Conservation (phyloP, 257 asterid species). For the Solanum chiquidenum region DNA sequence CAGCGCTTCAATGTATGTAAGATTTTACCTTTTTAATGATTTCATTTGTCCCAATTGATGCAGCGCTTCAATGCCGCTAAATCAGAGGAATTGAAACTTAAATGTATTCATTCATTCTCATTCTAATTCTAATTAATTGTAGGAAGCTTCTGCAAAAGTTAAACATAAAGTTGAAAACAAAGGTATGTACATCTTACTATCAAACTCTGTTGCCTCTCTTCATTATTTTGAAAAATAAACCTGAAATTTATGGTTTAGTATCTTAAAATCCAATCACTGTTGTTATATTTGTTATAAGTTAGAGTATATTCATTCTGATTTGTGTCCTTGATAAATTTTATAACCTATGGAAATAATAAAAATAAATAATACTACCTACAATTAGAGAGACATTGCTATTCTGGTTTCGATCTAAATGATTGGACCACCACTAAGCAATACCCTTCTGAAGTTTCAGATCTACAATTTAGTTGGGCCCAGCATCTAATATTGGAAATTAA, state of each 20-base stretch:
- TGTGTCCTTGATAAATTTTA: neutral
- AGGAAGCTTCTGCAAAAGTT: slow-evolving; percentile 42
- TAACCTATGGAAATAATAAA: neutral
- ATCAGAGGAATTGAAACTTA: neutral
- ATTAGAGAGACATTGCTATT: too few species aligned
- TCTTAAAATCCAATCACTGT: neutral
- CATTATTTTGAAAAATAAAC: too few species aligned
- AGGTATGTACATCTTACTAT: slow-evolving; percentile 17
- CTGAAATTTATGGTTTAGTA: neutral
- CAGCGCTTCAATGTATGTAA: slow-evolving; percentile 46
- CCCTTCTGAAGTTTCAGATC: neutral
- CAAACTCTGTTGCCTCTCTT: neutral
- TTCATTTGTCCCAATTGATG: neutral
- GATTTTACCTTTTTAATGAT: neutral
- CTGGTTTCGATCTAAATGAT: neutral
- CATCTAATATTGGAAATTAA: neutral
- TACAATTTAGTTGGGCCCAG: neutral
- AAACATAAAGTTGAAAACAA: slow-evolving; percentile 58
- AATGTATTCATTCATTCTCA: neutral
- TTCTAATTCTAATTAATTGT: neutral
- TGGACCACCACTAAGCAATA: neutral
- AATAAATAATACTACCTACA: neutral
- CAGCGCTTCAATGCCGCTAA: too few species aligned
- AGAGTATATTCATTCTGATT: neutral
- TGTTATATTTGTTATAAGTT: neutral